A percentile compares a stretch with the other conserved stretches of the same genome.
Evolutionary conservation across 805 yeast genomes (phyloP).

Genomic region (Kodamaea lidongshanica): DNA sequence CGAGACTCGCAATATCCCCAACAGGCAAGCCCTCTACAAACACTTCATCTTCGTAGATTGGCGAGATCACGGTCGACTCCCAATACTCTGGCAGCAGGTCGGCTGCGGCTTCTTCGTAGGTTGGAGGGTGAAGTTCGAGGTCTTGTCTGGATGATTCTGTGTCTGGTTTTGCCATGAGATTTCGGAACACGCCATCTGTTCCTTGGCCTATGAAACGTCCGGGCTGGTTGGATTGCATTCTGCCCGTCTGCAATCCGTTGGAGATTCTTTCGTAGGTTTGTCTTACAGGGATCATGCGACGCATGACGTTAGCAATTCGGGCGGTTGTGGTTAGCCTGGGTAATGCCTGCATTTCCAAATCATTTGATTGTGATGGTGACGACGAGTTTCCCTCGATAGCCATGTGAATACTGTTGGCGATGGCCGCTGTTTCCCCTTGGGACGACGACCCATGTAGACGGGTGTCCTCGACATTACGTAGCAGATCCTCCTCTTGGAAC

Average conservation of each 20-base stretch:
- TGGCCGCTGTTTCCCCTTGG: conserved; percentile 6
- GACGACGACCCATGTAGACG: conserved; percentile 1
- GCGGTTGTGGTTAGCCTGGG: conserved; percentile 22
- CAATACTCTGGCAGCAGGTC: conserved; percentile 96
- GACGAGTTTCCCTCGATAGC: conserved; percentile 18
- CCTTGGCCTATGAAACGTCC: conserved; percentile 43
- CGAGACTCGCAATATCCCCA: conserved; percentile 79
- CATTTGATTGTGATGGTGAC: conserved; percentile 8
- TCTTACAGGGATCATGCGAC: conserved; percentile 31
- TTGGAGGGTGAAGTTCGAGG: conserved; percentile 62
- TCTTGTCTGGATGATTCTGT: conserved; percentile 26
- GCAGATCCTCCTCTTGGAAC: too few relatives aligned
- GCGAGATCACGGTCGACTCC: conserved; percentile 81
- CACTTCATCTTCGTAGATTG: conserved; percentile 80
- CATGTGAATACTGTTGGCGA: conserved; percentile 15
- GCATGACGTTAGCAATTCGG: conserved; percentile 26
- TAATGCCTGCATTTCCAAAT: conserved; percentile 26
- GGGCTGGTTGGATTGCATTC: conserved; percentile 38
- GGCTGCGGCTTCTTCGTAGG: conserved; percentile 91
- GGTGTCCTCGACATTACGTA: conserved; percentile 2
- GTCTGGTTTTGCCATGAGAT: conserved; percentile 86
- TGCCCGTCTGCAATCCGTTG: conserved; percentile 37
- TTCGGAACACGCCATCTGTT: conserved; percentile 89
- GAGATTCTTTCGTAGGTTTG: conserved; percentile 39
- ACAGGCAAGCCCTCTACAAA: conserved; percentile 95